Percentiles rank a stretch among this genome's conserved stretches.
These are phyloP conservation scores for Circinella minor DNA, from an alignment of 371 early-diverging fungal genomes.

Conservation along the genomic window DNA sequence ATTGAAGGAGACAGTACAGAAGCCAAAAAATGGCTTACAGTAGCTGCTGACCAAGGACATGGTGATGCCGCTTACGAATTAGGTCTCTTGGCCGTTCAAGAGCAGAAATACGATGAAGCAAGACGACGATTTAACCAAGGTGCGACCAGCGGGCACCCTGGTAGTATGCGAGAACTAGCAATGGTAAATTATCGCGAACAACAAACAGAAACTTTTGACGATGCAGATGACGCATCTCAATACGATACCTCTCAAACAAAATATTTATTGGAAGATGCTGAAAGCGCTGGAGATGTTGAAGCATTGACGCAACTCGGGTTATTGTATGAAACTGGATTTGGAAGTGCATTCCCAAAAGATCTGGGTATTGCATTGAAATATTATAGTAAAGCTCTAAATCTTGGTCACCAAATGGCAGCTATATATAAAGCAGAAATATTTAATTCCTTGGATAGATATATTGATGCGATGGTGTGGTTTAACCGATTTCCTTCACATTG, in stretches of 20 bases:
- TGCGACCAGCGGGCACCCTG: slow-evolving; percentile 18
- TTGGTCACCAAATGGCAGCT: slow-evolving; percentile 18
- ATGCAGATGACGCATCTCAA: slow-evolving; percentile 1
- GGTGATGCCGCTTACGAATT: slow-evolving; percentile 23
- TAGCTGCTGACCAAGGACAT: slow-evolving; percentile 30
- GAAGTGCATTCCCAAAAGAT: slow-evolving; percentile 5
- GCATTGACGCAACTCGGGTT: slow-evolving; percentile 24
- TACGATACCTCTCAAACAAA: slow-evolving; percentile 20
- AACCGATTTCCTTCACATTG: slow-evolving; percentile 10
- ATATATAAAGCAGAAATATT: slow-evolving; percentile 21
- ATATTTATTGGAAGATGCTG: slow-evolving; percentile 26
- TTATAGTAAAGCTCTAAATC: slow-evolving; percentile 19
- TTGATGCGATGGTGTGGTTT: slow-evolving; percentile 25
- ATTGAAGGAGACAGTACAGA: not conserved
- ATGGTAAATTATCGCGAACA: slow-evolving; percentile 18
- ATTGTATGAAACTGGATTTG: slow-evolving; percentile 18
- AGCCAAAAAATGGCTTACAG: slow-evolving; percentile 22
- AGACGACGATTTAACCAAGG: slow-evolving; percentile 20
- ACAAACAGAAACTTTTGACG: slow-evolving; percentile 1
- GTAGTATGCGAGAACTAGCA: slow-evolving; percentile 32
- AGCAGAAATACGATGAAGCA: slow-evolving; percentile 20
- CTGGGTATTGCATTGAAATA: slow-evolving; percentile 11
- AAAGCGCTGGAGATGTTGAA: slow-evolving; percentile 22
- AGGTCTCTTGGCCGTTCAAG: slow-evolving; percentile 20
- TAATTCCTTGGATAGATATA: slow-evolving; percentile 14